Conservation (phyloP, 495 filamentous ascomycete species). For the Astrothelium subdiscretum region DNA sequence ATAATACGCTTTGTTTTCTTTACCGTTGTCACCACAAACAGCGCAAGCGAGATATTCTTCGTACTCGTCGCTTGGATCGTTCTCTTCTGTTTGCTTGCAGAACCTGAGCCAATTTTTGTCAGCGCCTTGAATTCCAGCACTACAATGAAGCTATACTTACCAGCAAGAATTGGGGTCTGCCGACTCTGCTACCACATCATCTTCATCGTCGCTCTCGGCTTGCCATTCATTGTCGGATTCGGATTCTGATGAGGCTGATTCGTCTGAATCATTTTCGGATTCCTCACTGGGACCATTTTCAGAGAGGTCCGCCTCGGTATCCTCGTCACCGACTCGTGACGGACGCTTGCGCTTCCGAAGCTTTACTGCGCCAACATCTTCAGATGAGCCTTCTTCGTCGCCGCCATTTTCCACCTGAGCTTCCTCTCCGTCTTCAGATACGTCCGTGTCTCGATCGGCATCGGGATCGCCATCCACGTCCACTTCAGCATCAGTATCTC, state of each 20-base stretch:
- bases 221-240: slow-evolving; percentile 61
- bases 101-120: slow-evolving; percentile 39
- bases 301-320: slow-evolving; percentile 22
- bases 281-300: slow-evolving; percentile 26
- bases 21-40: slow-evolving; percentile 82
- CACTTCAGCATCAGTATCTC: slow-evolving; percentile 23
- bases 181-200: slow-evolving; percentile 56
- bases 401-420: slow-evolving; percentile 28
- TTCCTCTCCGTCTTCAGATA: slow-evolving; percentile 29
- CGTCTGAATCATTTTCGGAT: slow-evolving; percentile 37
- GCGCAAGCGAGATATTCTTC: slow-evolving; percentile 72
- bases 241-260: slow-evolving; percentile 52
- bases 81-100: slow-evolving; percentile 70
- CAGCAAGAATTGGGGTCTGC: slow-evolving; percentile 51
- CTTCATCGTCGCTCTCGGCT: slow-evolving; percentile 47
- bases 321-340: slow-evolving; percentile 26
- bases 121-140: not conserved
- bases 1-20: slow-evolving; percentile 30
- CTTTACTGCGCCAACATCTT: slow-evolving; percentile 68
- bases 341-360: slow-evolving; percentile 31
- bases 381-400: slow-evolving; percentile 36
- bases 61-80: slow-evolving; percentile 79
- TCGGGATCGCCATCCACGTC: slow-evolving; percentile 25
- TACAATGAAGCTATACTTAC: slow-evolving; percentile 38
- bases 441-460: slow-evolving; percentile 25